These are phyloP conservation scores for Talaromyces sp. DNA, from an alignment of 2,329 filamentous ascomycete species.

Conservation along the genomic window DNA sequence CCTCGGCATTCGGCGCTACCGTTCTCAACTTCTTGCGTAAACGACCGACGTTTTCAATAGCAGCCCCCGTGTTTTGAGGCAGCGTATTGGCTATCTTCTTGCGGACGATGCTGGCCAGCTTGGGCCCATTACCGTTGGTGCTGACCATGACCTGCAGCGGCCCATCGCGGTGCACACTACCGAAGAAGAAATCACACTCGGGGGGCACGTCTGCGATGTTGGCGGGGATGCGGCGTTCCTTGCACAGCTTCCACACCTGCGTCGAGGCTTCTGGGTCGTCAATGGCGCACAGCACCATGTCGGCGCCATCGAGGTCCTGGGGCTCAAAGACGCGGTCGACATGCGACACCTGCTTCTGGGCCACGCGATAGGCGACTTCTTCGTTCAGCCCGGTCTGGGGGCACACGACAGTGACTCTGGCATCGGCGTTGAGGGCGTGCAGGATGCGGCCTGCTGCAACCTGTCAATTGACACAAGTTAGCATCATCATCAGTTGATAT, in stretches of 20 bases:
- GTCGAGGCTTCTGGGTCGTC: slow-evolving; percentile 91
- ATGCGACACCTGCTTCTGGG: slow-evolving; percentile 70
- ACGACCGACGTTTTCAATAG: slow-evolving; percentile 77
- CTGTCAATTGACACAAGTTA: slow-evolving; percentile 44
- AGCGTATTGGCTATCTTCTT: slow-evolving; percentile 72
- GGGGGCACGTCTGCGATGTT: slow-evolving; percentile 96
- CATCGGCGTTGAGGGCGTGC: slow-evolving; percentile 91
- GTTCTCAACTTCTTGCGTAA: slow-evolving; percentile 73
- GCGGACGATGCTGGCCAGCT: slow-evolving; percentile 80
- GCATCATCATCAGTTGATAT: neutral
- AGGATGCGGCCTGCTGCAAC: slow-evolving; percentile 93
- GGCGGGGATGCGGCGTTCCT: slow-evolving; percentile 73
- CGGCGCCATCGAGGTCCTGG: slow-evolving; percentile 71
- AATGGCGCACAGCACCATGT: slow-evolving; percentile 90
- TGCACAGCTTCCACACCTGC: slow-evolving; percentile 88
- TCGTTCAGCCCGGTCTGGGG: slow-evolving; percentile 75
- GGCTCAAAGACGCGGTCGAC: slow-evolving; percentile 80
- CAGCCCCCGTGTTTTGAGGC: slow-evolving; percentile 74
- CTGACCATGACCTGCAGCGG: slow-evolving; percentile 98
- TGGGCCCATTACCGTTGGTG: slow-evolving; percentile 93
- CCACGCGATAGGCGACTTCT: slow-evolving; percentile 79
- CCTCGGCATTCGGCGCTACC: slow-evolving; percentile 65
- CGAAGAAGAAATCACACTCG: slow-evolving; percentile 99
- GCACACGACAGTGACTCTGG: slow-evolving; percentile 78
- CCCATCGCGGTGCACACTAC: slow-evolving; percentile 88